Base-by-base conservation (phyloP, 1,284 basidiomycete genomes). In the Apiotrichum akiyoshidainum region DNA sequence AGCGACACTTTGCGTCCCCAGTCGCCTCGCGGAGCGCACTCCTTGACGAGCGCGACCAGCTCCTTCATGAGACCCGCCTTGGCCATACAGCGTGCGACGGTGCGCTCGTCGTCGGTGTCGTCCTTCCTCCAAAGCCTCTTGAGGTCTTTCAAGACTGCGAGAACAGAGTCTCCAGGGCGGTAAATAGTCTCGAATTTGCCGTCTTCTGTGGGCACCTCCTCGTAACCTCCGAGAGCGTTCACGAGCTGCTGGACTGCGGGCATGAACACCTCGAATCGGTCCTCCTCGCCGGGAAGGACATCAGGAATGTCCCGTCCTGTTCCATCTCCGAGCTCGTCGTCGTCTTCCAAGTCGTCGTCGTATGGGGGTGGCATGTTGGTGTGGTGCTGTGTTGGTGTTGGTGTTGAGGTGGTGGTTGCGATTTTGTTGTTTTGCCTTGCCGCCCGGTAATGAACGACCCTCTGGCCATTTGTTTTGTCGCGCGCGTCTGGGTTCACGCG, bases 71-170 rank as follows among this genome's bases (percentile, higher is more conserved):
- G 83, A 21, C 89, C 85, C 21, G 87, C 86, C 60, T 88, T 85
- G 83, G 87, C 89, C 74, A 96, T 89, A 59, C 96, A 89, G 51
- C 92, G 85, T 7, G 93, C 92, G 8, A 96, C 89, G 0, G 92
- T 95, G 31, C 93, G 85, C 73, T 94, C 92, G 72, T 96, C 93
- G 74, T 97, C 93, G 0, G 86, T 87, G 71, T 96, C 93, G 74
- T 97, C 94, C 73, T 91, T 89, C 50, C 93, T 80, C 93, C 93
- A 97, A 49, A 92, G 83, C 68, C 87, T 90, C 80, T 97, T 97
- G 65, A 97, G 81, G 71, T 97, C 94, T 68, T 91, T 91, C 65
- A 97, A 77, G 72, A 93, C 96, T 1, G 88, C 89, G 56, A 84
- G 80, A 19, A 85, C 87, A 60, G 90, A 87, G 79, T 95, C 91